phyloP scores from a whole-genome alignment of 345 rosid genomes.

The Acer saccharum region DNA sequence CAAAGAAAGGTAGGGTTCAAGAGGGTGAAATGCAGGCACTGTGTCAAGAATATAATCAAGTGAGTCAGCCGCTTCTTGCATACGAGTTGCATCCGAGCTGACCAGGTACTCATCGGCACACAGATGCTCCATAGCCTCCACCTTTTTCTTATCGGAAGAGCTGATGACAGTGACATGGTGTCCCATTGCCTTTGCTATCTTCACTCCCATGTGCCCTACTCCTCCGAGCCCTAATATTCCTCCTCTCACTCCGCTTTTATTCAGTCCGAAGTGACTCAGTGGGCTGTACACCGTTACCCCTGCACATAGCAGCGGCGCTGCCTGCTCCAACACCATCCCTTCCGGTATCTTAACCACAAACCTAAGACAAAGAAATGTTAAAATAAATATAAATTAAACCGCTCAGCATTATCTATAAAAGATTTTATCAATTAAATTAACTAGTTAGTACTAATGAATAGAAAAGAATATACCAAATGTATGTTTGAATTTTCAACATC shows the following conservation, averaged over 20 bases:
- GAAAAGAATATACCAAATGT: too few species aligned
- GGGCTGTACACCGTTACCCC: constrained; percentile 94
- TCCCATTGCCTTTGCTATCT: constrained; percentile 93
- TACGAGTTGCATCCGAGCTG: constrained; percentile 57
- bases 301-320: constrained; percentile 83
- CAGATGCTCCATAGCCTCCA: constrained; percentile 80
- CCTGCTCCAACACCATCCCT: constrained; percentile 84
- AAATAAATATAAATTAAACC: too few species aligned
- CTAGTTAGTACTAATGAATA: too few species aligned
- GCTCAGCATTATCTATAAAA: too few species aligned
- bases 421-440: too few species aligned
- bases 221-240: constrained; percentile 93
- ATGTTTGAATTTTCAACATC: too few species aligned
- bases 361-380: constrained; percentile 27
- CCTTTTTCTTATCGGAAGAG: constrained; percentile 84
- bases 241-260: constrained; percentile 63
- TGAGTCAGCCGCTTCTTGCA: constrained; percentile 69
- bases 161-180: constrained; percentile 93
- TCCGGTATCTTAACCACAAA: constrained; percentile 89
- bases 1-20: constrained; percentile 75
- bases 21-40: constrained; percentile 75
- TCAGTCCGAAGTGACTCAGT: constrained; percentile 72
- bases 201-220: constrained; percentile 98
- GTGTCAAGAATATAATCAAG: constrained; percentile 90
- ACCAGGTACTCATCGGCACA: constrained; percentile 87